These are phyloP conservation scores for Heritiera fomes DNA, from an alignment of 345 rosid genomes.

Conservation along the genomic window DNA sequence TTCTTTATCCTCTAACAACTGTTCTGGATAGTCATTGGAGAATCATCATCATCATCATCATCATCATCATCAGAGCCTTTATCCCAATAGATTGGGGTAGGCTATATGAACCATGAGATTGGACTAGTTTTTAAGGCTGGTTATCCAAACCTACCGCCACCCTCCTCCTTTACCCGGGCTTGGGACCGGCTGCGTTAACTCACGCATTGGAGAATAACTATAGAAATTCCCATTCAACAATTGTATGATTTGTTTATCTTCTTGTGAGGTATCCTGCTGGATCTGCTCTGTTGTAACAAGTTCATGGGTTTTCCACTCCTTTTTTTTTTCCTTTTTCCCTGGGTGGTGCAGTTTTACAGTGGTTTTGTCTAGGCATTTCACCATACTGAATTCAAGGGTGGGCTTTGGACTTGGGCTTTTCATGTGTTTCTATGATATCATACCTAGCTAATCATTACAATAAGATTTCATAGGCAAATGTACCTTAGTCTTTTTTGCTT, in stretches of 20 bases:
- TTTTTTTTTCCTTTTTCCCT: not conserved
- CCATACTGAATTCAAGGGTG: not conserved
- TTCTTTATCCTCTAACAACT: not conserved
- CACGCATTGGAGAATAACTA: not conserved
- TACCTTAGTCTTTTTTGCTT: constrained; percentile 6
- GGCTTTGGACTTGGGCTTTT: not conserved
- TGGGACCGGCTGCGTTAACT: too few species aligned
- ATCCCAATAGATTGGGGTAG: too few species aligned
- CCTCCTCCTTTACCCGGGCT: too few species aligned
- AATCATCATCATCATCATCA: too few species aligned
- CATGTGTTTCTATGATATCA: constrained; percentile 13
- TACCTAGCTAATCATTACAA: not conserved
- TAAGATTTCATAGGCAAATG: not conserved
- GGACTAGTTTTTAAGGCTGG: too few species aligned
- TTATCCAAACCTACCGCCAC: too few species aligned
- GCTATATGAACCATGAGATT: too few species aligned
- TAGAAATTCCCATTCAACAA: not conserved
- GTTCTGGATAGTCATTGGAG: not conserved
- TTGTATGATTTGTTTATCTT: not conserved
- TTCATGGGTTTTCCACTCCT: not conserved
- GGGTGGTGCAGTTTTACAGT: not conserved
- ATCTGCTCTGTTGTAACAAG: not conserved
- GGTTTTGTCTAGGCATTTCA: not conserved
- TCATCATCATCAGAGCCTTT: too few species aligned
- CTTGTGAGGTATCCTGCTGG: not conserved